phyloP scores from a whole-genome alignment of 192 early-diverging fungal genomes.

The Phlyctochytrium bullatum region DNA sequence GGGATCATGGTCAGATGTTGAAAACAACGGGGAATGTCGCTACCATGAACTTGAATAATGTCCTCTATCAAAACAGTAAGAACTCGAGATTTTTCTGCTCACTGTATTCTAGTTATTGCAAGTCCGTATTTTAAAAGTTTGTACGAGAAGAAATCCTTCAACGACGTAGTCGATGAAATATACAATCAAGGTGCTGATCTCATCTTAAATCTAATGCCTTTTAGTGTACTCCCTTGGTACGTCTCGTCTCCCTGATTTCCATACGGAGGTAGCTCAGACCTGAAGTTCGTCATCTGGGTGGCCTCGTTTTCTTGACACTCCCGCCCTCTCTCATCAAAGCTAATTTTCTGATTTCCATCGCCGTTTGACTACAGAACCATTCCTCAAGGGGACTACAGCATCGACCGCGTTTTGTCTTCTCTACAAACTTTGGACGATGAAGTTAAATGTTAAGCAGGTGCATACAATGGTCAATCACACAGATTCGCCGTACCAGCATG shows the following conservation, averaged over 20 bases:
- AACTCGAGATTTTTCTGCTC: conserved; percentile 4
- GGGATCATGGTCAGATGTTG: conserved; percentile 30
- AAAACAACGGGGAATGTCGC: conserved; percentile 71
- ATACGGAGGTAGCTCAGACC: too few species aligned
- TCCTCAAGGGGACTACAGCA: conserved; percentile 72
- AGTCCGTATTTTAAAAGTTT: conserved; percentile 75
- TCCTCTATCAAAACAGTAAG: conserved; percentile 38
- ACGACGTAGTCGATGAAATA: conserved; percentile 76
- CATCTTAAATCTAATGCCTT: conserved; percentile 5
- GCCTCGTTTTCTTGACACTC: background rate
- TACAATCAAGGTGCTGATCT: conserved; percentile 54
- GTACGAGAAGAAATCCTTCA: conserved; percentile 70
- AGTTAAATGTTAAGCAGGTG: conserved; percentile 74
- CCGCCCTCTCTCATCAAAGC: too few species aligned
- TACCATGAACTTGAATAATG: conserved; percentile 80
- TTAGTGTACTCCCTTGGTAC: conserved; percentile 22
- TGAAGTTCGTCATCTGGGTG: too few species aligned
- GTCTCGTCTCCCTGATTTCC: too few species aligned
- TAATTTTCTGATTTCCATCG: too few species aligned
- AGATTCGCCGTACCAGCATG: conserved; percentile 64
- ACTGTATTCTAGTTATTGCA: conserved; percentile 64
- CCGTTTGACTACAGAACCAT: conserved; percentile 73
- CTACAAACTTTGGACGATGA: conserved; percentile 80
- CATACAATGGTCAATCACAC: conserved; percentile 69
- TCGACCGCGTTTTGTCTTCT: conserved; percentile 81